Evolutionary conservation across 2,329 filamentous ascomycete species (phyloP).

Genomic region (Chaetomium olivaceum): DNA sequence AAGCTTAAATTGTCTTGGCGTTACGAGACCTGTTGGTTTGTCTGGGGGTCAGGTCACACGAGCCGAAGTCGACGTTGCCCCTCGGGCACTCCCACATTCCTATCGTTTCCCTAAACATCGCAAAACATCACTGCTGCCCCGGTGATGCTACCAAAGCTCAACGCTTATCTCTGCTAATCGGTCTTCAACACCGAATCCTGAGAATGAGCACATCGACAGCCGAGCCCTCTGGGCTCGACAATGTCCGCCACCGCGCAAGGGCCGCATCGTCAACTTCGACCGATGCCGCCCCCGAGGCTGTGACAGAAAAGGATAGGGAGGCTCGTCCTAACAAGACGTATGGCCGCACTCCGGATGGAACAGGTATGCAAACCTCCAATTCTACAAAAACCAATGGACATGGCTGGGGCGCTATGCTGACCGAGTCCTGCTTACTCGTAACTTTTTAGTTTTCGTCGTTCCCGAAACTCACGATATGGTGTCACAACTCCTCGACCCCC

Average conservation of each 20-base stretch:
- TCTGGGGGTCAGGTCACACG: constrained; percentile 18
- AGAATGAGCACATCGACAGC: constrained; percentile 31
- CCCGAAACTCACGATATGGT: constrained; percentile 99
- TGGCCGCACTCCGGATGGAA: constrained; percentile 87
- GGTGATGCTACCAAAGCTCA: constrained; percentile 30
- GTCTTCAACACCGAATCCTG: constrained; percentile 30
- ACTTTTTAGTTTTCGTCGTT: constrained; percentile 79
- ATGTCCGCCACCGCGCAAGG: constrained; percentile 28
- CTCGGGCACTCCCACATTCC: background rate
- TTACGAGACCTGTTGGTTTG: constrained; percentile 19
- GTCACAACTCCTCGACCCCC: constrained; percentile 90
- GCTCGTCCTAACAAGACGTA: constrained; percentile 68
- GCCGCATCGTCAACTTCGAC: constrained; percentile 11
- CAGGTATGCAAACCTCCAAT: constrained; percentile 61
- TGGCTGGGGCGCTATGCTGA: constrained; percentile 6
- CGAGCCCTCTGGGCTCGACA: constrained; percentile 26
- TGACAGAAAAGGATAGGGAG: constrained; percentile 9
- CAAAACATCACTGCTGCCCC: background rate
- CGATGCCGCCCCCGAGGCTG: constrained; percentile 6
- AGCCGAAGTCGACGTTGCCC: constrained; percentile 1
- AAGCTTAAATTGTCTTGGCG: constrained; percentile 26
- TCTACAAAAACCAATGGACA: background rate
- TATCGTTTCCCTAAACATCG: background rate
- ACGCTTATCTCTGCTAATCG: constrained; percentile 28
- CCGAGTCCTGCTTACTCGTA: constrained; percentile 18